Conservation (phyloP, 345 rosid genomes). For the Erysimum cheiranthoides region DNA sequence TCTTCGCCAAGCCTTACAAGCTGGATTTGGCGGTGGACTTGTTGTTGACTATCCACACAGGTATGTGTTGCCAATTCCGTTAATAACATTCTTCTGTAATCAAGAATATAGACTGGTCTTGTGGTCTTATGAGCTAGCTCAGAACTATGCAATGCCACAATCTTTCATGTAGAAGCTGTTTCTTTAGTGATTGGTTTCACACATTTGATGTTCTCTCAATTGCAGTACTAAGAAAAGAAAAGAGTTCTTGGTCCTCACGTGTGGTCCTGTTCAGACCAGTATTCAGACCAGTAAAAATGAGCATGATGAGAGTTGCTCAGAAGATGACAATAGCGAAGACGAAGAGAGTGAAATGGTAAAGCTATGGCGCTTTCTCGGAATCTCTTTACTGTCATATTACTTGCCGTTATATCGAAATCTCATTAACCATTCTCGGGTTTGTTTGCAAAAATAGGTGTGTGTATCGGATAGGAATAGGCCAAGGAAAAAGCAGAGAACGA, state of each 20-base stretch:
- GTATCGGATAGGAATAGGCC: constrained; percentile 80
- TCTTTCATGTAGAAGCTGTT: background rate
- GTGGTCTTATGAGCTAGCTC: background rate
- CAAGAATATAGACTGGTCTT: background rate
- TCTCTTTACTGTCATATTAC: background rate
- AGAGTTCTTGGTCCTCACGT: constrained; percentile 84
- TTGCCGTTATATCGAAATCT: background rate
- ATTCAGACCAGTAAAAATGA: constrained; percentile 43
- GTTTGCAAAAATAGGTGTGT: constrained; percentile 53
- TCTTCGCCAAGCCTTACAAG: constrained; percentile 77
- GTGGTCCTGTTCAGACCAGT: constrained; percentile 67
- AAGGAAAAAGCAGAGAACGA: constrained; percentile 71
- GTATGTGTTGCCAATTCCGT: constrained; percentile 42
- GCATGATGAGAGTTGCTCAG: constrained; percentile 67
- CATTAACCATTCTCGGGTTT: background rate
- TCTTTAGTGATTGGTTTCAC: background rate
- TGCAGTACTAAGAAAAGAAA: constrained; percentile 80
- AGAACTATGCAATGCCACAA: background rate
- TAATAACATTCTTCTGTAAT: background rate
- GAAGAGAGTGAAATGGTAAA: constrained; percentile 70
- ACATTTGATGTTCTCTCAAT: constrained; percentile 6
- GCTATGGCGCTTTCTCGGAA: background rate
- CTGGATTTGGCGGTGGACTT: constrained; percentile 94
- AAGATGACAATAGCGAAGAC: constrained; percentile 64
- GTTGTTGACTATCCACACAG: constrained; percentile 95